A percentile compares a stretch with the other conserved stretches of the same genome.
These are phyloP conservation scores for Piloderma croceum DNA, from an alignment of 768 basidiomycete species.

Conservation along the genomic window DNA sequence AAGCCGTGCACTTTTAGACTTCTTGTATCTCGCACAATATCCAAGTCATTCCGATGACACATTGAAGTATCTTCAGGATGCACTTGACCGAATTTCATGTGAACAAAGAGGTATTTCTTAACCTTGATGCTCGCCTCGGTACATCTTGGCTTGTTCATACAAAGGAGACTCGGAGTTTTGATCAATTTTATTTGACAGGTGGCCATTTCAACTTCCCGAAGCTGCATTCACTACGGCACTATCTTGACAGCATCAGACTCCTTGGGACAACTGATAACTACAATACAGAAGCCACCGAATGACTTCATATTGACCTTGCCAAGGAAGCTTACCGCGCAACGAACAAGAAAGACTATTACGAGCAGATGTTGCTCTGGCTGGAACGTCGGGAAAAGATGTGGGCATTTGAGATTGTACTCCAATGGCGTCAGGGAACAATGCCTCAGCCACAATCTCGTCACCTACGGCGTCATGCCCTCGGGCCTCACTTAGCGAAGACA, in stretches of 20 bases:
- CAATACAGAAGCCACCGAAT: slow-evolving; percentile 36
- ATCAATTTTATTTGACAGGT: no score
- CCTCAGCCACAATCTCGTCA: neutral
- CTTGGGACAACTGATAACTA: slow-evolving; percentile 35
- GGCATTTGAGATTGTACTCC: slow-evolving; percentile 18
- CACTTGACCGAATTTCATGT: slow-evolving; percentile 31
- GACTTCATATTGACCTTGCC: slow-evolving; percentile 36
- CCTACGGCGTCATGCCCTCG: no score
- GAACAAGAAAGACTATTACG: slow-evolving; percentile 31
- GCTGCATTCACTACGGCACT: slow-evolving; percentile 34
- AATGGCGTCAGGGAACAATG: slow-evolving; percentile 14
- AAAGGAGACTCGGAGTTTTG: no score
- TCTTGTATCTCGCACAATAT: slow-evolving; percentile 33
- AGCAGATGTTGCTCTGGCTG: slow-evolving; percentile 36
- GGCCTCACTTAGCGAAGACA: neutral
- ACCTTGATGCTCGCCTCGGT: slow-evolving; percentile 27
- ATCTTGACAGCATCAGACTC: slow-evolving; percentile 21
- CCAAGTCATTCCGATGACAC: slow-evolving; percentile 26
- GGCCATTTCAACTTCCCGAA: slow-evolving; percentile 40
- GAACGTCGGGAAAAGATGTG: slow-evolving; percentile 28
- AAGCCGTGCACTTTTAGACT: slow-evolving; percentile 32
- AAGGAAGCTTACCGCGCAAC: slow-evolving; percentile 32
- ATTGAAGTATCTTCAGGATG: slow-evolving; percentile 19
- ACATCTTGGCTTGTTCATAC: no score
- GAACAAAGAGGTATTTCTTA: slow-evolving; percentile 32